phyloP scores from a whole-genome alignment of 1,284 basidiomycete species.

The Ceratobasidium sp. region DNA sequence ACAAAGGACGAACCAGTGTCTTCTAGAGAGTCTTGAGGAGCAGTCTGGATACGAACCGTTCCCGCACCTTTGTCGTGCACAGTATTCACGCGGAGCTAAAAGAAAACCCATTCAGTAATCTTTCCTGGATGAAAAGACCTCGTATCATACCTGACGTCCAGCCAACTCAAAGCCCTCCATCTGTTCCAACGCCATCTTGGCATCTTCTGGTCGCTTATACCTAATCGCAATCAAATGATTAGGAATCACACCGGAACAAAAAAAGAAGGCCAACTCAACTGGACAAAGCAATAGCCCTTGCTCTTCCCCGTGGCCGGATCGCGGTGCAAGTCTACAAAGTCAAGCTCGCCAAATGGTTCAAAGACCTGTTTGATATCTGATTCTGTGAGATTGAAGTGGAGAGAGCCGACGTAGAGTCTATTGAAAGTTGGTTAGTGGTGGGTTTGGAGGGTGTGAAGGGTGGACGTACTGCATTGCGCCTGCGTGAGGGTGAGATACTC shows the following conservation, averaged over 20 bases:
- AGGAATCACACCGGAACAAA: background rate
- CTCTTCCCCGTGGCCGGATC: conserved; percentile 93
- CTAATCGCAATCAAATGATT: conserved; percentile 59
- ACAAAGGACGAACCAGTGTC: conserved; percentile 68
- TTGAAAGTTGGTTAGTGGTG: conserved; percentile 50
- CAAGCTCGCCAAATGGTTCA: conserved; percentile 96
- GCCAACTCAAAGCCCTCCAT: conserved; percentile 99
- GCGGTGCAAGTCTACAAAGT: conserved; percentile 97
- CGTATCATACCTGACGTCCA: conserved; percentile 82
- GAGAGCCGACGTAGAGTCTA: conserved; percentile 95
- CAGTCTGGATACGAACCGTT: conserved; percentile 51
- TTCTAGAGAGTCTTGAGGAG: conserved; percentile 79
- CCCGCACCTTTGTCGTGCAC: conserved; percentile 88
- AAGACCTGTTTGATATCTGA: conserved; percentile 98
- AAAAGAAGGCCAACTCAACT: conserved; percentile 75
- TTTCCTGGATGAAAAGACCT: conserved; percentile 46
- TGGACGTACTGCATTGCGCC: conserved; percentile 81
- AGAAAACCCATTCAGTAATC: conserved; percentile 39
- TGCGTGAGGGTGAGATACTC: conserved; percentile 76
- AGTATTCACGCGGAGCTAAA: conserved; percentile 87
- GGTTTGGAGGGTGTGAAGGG: conserved; percentile 54
- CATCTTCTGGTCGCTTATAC: conserved; percentile 90
- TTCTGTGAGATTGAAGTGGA: conserved; percentile 96
- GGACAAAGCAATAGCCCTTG: conserved; percentile 98
- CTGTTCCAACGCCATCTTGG: conserved; percentile 95